phyloP scores from a whole-genome alignment of 371 early-diverging fungal genomes.

The Mucor indicus region DNA sequence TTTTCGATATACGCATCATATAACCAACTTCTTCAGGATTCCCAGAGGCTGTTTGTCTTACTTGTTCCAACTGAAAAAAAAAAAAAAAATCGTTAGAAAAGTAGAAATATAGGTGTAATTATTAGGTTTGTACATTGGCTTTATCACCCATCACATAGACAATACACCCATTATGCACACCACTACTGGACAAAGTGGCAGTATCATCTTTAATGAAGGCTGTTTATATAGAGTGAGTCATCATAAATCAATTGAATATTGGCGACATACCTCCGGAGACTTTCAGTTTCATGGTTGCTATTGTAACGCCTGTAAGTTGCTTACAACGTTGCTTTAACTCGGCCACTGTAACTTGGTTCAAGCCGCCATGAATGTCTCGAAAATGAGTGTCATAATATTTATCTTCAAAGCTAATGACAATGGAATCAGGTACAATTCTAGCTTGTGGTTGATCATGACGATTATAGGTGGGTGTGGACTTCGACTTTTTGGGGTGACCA shows the following conservation, averaged over 20 bases:
- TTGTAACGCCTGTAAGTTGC: constrained; percentile 22
- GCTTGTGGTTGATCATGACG: not conserved
- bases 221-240: not conserved
- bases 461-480: not conserved
- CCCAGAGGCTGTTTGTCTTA: constrained; percentile 22
- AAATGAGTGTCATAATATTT: constrained; percentile 20
- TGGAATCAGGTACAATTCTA: constrained; percentile 1
- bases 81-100: constrained; percentile 1
- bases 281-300: constrained; percentile 28
- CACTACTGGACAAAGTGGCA: constrained; percentile 17
- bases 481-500: constrained; percentile 6
- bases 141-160: constrained; percentile 20
- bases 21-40: constrained; percentile 31
- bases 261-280: constrained; percentile 25
- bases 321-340: constrained; percentile 25
- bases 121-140: constrained; percentile 20
- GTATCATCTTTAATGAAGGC: constrained; percentile 30
- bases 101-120: too few relatives aligned
- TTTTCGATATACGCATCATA: constrained; percentile 17
- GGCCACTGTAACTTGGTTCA: constrained; percentile 14
- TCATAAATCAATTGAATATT: not conserved
- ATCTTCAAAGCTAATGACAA: constrained; percentile 11
- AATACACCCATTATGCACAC: constrained; percentile 17
- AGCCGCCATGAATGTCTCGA: constrained; percentile 10
- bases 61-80: constrained; percentile 7